Conservation (phyloP, 2,329 filamentous ascomycete genomes). For the Blumeriella jaapii region DNA sequence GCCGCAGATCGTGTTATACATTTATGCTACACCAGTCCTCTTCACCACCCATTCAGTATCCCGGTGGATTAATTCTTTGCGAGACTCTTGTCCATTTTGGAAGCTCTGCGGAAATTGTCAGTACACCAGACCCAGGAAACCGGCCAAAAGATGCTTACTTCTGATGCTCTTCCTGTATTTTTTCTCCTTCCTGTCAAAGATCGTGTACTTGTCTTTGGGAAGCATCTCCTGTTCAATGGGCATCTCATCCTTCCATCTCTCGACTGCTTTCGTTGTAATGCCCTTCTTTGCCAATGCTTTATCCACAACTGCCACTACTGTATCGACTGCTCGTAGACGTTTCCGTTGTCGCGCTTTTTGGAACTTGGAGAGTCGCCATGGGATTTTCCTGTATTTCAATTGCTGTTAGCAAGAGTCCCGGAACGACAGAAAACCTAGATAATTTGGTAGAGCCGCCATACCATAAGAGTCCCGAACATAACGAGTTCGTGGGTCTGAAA, state of each 20-base stretch:
- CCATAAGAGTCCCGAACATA: conserved; percentile 77
- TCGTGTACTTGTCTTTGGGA: conserved; percentile 92
- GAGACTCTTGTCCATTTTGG: conserved; percentile 94
- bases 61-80: conserved; percentile 86
- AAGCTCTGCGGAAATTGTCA: conserved; percentile 60
- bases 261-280: conserved; percentile 61
- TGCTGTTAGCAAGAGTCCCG: conserved; percentile 10
- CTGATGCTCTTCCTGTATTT: conserved; percentile 94
- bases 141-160: too few species aligned
- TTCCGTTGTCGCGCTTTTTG: conserved; percentile 82
- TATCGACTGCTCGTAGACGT: conserved; percentile 75
- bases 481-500: conserved; percentile 66
- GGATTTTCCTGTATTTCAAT: conserved; percentile 61
- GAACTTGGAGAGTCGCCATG: conserved; percentile 85
- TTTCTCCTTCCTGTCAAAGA: conserved; percentile 95
- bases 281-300: conserved; percentile 64
- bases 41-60: conserved; percentile 47
- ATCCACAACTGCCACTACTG: conserved; percentile 73
- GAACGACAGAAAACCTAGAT: not conserved
- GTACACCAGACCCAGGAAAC: too few species aligned
- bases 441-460: conserved; percentile 29
- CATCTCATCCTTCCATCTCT: conserved; percentile 93
- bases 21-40: conserved; percentile 17
- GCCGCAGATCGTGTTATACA: conserved; percentile 20
- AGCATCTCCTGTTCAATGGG: conserved; percentile 92